Base-by-base conservation (phyloP, 2,329 filamentous ascomycete species). In the Stachybotrys chlorohalonatus region DNA sequence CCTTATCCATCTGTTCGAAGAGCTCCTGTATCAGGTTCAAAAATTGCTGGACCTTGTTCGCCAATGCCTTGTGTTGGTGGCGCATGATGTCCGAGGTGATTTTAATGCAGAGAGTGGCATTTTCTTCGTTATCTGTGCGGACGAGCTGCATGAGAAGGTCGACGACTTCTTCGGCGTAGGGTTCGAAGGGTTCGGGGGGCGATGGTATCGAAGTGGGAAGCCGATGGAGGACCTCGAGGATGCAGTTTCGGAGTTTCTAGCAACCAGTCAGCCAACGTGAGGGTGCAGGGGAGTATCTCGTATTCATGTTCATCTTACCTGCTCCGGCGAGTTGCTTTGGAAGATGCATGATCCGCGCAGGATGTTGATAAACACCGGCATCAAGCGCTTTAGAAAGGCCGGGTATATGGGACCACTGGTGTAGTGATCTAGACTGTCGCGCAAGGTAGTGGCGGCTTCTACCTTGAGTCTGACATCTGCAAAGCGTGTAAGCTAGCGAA, bases 101-200 rank as follows among this genome's bases (percentile, higher is more conserved):
- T 77, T 99, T 99, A 74, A 99, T 90, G 68, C 93, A 96, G 58
- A 99, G 76, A n/a, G 95, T 90, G 2, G 93, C 94, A 78, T 99
- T 99, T 59, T 99, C 94, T 73, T 99, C 94, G 64, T 99, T 99
- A 71, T 99, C 94, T 47, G 84, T 87, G 62, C 87, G 85, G 56
- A 97, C 91, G 56, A 99, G 76, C 54, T 83, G 82, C 85, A 97
- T 93, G 59, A 97, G 80, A 60, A 95, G 80, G 66, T 96, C 92
- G 56, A 96, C 90, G 57, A 95, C 86, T 67, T 95, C 90, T 60
- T 85, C 82, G 46, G 93, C 92, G 70, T 93, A 95, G 1, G 86
- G 88, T 68, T 97, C 92, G 72, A 96, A 86, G 1, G 84, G 84
- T 63, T 96, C 91, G 53, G 84, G 73, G 2, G 90, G 86, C 46